Evolutionary conservation across 495 filamentous ascomycete species (phyloP).

Genomic region (Echria macrotheca): DNA sequence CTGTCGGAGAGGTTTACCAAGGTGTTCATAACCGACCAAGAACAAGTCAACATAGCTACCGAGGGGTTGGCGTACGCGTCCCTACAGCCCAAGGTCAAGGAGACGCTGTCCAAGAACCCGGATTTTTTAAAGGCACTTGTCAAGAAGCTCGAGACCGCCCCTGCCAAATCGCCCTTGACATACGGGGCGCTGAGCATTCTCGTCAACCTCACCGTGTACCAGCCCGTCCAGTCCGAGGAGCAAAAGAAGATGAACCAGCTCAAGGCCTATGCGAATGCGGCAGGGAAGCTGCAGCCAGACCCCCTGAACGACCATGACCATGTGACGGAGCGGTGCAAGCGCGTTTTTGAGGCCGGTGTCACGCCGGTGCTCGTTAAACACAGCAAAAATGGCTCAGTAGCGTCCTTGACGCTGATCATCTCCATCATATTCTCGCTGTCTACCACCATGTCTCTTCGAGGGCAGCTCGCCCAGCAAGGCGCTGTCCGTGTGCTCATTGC

Average conservation of each 20-base stretch:
- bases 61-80: slow-evolving; percentile 94
- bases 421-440: slow-evolving; percentile 74
- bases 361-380: slow-evolving; percentile 68
- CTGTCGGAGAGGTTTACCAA: slow-evolving; percentile 72
- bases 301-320: slow-evolving; percentile 66
- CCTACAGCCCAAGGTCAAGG: slow-evolving; percentile 74
- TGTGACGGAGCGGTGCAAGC: slow-evolving; percentile 69
- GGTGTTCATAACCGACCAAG: slow-evolving; percentile 60
- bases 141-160: slow-evolving; percentile 53
- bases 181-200: slow-evolving; percentile 84
- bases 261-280: slow-evolving; percentile 86
- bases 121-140: slow-evolving; percentile 63
- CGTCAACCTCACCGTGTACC: slow-evolving; percentile 74
- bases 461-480: slow-evolving; percentile 82
- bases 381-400: slow-evolving; percentile 59
- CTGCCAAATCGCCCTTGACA: slow-evolving; percentile 60
- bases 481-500: slow-evolving; percentile 77
- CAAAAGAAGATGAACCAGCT: slow-evolving; percentile 85
- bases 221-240: slow-evolving; percentile 76
- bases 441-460: slow-evolving; percentile 62
- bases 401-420: slow-evolving; percentile 61
- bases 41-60: slow-evolving; percentile 66
- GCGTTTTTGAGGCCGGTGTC: slow-evolving; percentile 67
- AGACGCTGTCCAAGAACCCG: slow-evolving; percentile 63
- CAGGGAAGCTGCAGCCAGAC: slow-evolving; percentile 58